Percentiles rank a stretch among this genome's conserved stretches.
Evolutionary conservation across 345 rosid genomes (phyloP).

Genomic region (Aquilaria yunnanensis): DNA sequence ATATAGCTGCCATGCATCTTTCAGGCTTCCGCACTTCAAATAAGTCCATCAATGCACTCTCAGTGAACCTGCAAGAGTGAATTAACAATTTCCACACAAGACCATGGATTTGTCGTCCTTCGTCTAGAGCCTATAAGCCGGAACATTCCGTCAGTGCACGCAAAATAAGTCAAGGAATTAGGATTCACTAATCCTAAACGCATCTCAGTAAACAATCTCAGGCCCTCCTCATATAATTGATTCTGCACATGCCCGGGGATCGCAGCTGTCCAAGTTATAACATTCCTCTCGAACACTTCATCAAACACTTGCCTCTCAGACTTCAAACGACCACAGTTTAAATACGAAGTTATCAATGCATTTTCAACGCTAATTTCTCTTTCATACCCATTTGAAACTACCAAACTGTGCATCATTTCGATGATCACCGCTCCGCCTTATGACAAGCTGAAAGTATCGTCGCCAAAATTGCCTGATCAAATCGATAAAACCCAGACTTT

Average conservation of each 20-base stretch:
- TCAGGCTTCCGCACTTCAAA: slow-evolving; percentile 72
- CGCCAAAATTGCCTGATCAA: slow-evolving; percentile 83
- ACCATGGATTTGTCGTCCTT: slow-evolving; percentile 74
- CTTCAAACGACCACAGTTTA: slow-evolving; percentile 42
- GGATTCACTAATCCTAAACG: slow-evolving; percentile 47
- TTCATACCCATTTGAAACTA: slow-evolving; percentile 43
- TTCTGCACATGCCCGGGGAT: slow-evolving; percentile 62
- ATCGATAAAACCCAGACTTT: slow-evolving; percentile 23
- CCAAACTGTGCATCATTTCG: slow-evolving; percentile 54
- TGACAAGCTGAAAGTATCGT: slow-evolving; percentile 70
- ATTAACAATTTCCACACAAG: slow-evolving; percentile 62
- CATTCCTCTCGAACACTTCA: slow-evolving; percentile 69
- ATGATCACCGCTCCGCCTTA: slow-evolving; percentile 30
- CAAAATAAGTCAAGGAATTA: slow-evolving; percentile 66
- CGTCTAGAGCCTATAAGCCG: slow-evolving; percentile 47
- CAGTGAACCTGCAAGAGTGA: slow-evolving; percentile 59
- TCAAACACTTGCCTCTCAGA: slow-evolving; percentile 59
- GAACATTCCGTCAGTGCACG: slow-evolving; percentile 72
- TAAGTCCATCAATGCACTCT: slow-evolving; percentile 90
- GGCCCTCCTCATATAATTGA: slow-evolving; percentile 45
- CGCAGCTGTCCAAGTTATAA: slow-evolving; percentile 79
- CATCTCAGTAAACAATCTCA: slow-evolving; percentile 52
- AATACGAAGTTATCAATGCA: slow-evolving; percentile 69
- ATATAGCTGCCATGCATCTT: slow-evolving; percentile 64
- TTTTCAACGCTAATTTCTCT: slow-evolving; percentile 60